Conservation (phyloP, 768 basidiomycete species). For the Lactarius deliciosus region DNA sequence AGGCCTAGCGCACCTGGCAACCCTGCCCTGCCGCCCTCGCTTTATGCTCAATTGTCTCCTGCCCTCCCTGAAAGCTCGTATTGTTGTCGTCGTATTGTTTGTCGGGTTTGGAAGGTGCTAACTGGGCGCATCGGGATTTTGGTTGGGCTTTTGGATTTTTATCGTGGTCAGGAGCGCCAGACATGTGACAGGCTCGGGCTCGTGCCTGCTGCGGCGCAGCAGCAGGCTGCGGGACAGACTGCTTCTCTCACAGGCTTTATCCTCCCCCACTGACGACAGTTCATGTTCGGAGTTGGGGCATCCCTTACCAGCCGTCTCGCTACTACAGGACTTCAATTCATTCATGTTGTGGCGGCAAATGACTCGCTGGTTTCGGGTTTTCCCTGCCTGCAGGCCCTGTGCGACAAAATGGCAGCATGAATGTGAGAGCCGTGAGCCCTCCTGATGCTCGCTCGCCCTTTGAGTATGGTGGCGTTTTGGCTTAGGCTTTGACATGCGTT, state of each 20-base stretch:
- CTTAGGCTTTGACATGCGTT: constrained; percentile 5
- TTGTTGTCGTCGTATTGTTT: constrained; percentile 11
- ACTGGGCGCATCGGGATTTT: not conserved
- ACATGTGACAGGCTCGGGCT: constrained; percentile 8
- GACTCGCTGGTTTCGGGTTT: not conserved
- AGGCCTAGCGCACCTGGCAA: not conserved
- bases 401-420: not conserved
- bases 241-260: not conserved
- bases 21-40: not conserved
- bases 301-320: too few relatives aligned
- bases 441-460: not conserved
- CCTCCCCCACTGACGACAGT: not conserved
- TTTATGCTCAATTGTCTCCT: not conserved
- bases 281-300: not conserved
- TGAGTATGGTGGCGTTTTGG: not conserved
- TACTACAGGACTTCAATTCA: not conserved
- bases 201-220: constrained; percentile 11
- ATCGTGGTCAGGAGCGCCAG: constrained; percentile 8
- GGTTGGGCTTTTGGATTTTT: not conserved
- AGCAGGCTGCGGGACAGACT: not conserved
- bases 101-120: not conserved
- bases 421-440: not conserved
- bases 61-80: not conserved
- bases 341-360: not conserved
- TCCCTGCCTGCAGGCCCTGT: not conserved